Evolutionary conservation across 1,139 yeast genomes (phyloP), one percentile per base, ranked within the genome.

Genomic region (Lodderomyces elongisporus): DNA sequence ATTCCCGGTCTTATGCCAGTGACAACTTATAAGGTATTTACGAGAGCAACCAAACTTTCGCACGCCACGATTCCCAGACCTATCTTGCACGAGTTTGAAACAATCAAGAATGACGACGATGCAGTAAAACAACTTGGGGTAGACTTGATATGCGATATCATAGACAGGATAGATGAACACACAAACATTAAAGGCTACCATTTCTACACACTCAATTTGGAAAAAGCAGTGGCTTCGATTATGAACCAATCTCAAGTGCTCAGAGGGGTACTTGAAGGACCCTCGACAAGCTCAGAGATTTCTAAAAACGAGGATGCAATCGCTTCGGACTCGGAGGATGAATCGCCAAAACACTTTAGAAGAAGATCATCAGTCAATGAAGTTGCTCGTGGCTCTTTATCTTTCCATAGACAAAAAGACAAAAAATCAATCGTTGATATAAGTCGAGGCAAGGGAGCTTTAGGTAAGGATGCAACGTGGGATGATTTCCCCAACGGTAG

Each of bases 401-500:
- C 26, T 7, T 8, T 20, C 10, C 9, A 10, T 8, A 13, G 6
- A 6, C 14, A 24, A 13, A 50, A 47, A 32, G 62, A 60, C 36
- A 70, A 77, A 41, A 74, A 76, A 44, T 74, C 74, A 2, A 69
- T 84, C 34, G 65, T 84, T 28, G 85, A 89, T 5, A 85, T 85
- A 25, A 82, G 93, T 35, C 73, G 83, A 17, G 96, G 95, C 32
- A 81, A 83, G 44, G 95, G 95, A 28, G 76, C 84, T 2, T 55
- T 85, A 28, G 95, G 96, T 17, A 78, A 89, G 45, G 94, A 85
- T 56, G 96, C 96, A 7, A 85, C 93, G 3, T 91, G 98, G 98
- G 98, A 91, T 64, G 98, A 91, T 51, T 91, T 87, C 58, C 95
- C 97, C 13, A 91, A 91, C 54, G 98, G 98, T 50, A 76, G 98